Evolutionary conservation across 495 filamentous ascomycete genomes (phyloP).

Genomic region (Aspergillus nidulans): DNA sequence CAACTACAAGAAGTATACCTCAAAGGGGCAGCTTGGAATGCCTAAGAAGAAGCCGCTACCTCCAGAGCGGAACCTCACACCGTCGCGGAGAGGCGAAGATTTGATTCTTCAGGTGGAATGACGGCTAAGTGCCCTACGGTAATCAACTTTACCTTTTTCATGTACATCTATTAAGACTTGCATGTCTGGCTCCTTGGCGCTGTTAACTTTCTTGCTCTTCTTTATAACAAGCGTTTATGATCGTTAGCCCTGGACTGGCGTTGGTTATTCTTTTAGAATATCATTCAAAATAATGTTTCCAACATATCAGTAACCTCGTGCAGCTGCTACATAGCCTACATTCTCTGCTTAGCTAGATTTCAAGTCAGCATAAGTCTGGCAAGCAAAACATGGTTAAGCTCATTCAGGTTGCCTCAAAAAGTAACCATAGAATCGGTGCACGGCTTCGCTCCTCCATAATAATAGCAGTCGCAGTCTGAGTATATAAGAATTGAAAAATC

Average conservation of each 20-base stretch:
- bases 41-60: constrained; percentile 23
- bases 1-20: constrained; percentile 3
- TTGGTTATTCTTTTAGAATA: not conserved
- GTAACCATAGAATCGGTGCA: not conserved
- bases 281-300: not conserved
- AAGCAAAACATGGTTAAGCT: not conserved
- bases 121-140: not conserved
- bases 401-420: not conserved
- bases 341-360: not conserved
- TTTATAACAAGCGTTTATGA: not conserved
- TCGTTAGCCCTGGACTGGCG: not conserved
- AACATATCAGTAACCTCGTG: not conserved
- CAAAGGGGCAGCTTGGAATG: constrained; percentile 7
- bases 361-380: not conserved
- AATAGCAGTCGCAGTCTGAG: not conserved
- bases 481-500: no score
- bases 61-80: constrained; percentile 34
- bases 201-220: not conserved
- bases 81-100: constrained; percentile 31
- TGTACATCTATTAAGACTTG: constrained; percentile 1
- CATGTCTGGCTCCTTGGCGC: constrained; percentile 1
- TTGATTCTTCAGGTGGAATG: constrained; percentile 38
- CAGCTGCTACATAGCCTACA: not conserved
- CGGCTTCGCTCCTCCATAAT: not conserved
- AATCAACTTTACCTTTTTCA: not conserved